Conservation (phyloP, 2,329 filamentous ascomycete genomes). For the Cercospora nicotianae region DNA sequence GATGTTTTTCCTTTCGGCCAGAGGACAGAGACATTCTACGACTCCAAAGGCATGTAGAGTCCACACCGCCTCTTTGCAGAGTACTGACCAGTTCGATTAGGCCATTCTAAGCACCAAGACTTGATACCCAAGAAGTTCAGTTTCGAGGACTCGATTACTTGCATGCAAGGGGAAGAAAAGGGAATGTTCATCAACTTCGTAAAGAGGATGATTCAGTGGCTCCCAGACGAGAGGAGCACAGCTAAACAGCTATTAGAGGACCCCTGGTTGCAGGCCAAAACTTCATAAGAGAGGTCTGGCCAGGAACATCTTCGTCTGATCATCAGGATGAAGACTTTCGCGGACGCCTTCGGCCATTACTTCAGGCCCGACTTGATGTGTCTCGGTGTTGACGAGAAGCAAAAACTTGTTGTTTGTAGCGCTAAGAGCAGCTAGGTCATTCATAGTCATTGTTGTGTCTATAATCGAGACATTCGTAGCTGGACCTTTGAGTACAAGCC, state of each 20-base stretch:
- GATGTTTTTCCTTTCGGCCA: neutral
- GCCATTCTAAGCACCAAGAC: neutral
- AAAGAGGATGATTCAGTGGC: slow-evolving; percentile 42
- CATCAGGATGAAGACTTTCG: slow-evolving; percentile 44
- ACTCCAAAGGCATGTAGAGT: neutral
- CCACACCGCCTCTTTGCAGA: neutral
- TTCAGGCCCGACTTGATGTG: slow-evolving; percentile 54
- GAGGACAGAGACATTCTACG: neutral
- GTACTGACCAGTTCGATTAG: neutral
- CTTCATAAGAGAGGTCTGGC: neutral
- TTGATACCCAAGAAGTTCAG: neutral
- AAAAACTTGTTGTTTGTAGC: slow-evolving; percentile 23
- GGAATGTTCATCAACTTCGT: slow-evolving; percentile 40
- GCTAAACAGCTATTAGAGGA: slow-evolving; percentile 42
- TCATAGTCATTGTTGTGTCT: neutral
- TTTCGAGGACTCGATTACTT: slow-evolving; percentile 1
- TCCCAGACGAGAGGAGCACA: slow-evolving; percentile 42
- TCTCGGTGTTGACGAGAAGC: slow-evolving; percentile 45
- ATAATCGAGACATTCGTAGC: neutral
- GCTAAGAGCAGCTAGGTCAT: slow-evolving; percentile 6
- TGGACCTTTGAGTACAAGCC: neutral
- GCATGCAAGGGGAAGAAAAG: slow-evolving; percentile 33
- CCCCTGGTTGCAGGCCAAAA: slow-evolving; percentile 35
- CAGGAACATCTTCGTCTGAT: slow-evolving; percentile 46
- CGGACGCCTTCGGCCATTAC: slow-evolving; percentile 54